Evolutionary conservation across 805 yeast species (phyloP).

Genomic region (Lachancea sp.): DNA sequence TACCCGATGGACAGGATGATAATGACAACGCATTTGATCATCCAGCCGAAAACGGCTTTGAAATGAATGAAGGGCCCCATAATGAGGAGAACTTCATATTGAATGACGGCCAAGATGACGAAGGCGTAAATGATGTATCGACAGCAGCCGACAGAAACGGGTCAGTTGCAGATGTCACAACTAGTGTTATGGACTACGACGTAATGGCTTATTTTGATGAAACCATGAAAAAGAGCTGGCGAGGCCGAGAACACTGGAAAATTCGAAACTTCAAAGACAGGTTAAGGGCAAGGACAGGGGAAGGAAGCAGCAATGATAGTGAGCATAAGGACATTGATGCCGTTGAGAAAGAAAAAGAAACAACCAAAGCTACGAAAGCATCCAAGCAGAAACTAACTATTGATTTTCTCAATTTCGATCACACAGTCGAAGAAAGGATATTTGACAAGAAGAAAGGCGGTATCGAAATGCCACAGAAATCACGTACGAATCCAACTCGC

Average conservation of each 20-base stretch:
- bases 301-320: constrained; percentile 10
- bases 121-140: constrained; percentile 16
- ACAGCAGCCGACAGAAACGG: constrained; percentile 15
- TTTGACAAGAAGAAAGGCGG: constrained; percentile 36
- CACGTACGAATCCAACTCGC: constrained; percentile 37
- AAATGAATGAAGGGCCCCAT: constrained; percentile 12
- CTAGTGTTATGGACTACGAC: constrained; percentile 46
- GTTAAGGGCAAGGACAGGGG: constrained; percentile 6
- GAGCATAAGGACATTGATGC: constrained; percentile 3
- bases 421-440: constrained; percentile 35
- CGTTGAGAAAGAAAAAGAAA: constrained; percentile 4
- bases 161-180: constrained; percentile 18
- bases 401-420: constrained; percentile 39
- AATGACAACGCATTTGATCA: constrained; percentile 10
- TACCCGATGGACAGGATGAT: constrained; percentile 28
- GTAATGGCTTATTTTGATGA: constrained; percentile 79
- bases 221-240: constrained; percentile 65
- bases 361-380: constrained; percentile 25
- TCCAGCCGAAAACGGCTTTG: constrained; percentile 13
- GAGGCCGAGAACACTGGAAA: constrained; percentile 93
- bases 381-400: constrained; percentile 35
- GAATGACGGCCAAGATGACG: constrained; percentile 17
- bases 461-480: constrained; percentile 39
- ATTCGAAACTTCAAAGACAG: constrained; percentile 51
- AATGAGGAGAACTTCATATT: constrained; percentile 15